Evolutionary conservation across 2,329 filamentous ascomycete genomes (phyloP).

Genomic region (Dothideomycetes sp.): DNA sequence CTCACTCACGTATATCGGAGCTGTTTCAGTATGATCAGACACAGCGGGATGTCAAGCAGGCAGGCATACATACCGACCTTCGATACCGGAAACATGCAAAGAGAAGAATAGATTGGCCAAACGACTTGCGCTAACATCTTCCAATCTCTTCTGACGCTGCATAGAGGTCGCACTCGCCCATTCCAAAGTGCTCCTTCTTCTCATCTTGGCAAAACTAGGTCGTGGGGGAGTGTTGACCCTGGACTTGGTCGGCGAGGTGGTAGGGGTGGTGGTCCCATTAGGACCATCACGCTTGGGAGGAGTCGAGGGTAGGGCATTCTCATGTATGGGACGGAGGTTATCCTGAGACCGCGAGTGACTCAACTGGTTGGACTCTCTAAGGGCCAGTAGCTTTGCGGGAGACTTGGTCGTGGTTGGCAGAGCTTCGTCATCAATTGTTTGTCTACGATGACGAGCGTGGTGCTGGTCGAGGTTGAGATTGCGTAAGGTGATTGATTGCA

Average conservation of each 20-base stretch:
- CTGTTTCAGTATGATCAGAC: slow-evolving; percentile 23
- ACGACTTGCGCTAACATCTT: slow-evolving; percentile 57
- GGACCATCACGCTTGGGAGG: slow-evolving; percentile 1
- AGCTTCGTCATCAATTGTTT: slow-evolving; percentile 66
- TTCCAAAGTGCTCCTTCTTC: slow-evolving; percentile 49
- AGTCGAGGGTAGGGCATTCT: slow-evolving; percentile 7
- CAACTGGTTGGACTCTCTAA: slow-evolving; percentile 34
- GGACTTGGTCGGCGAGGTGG: slow-evolving; percentile 1
- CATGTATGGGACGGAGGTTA: slow-evolving; percentile 32
- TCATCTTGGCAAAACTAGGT: slow-evolving; percentile 27
- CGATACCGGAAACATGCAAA: slow-evolving; percentile 54
- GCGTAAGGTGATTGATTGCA: slow-evolving; percentile 75
- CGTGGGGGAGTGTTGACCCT: slow-evolving; percentile 15
- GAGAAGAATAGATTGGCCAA: slow-evolving; percentile 88
- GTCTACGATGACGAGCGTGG: slow-evolving; percentile 34
- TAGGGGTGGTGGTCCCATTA: neutral
- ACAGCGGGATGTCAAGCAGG: neutral
- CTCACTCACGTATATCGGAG: slow-evolving; percentile 88
- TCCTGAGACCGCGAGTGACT: slow-evolving; percentile 50
- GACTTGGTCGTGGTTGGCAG: slow-evolving; percentile 56
- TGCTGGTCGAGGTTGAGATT: slow-evolving; percentile 62
- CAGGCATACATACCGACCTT: slow-evolving; percentile 19
- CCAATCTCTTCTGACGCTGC: slow-evolving; percentile 61
- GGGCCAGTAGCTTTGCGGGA: slow-evolving; percentile 52
- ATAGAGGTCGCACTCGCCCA: slow-evolving; percentile 51